Conservation (phyloP, 495 filamentous ascomycete genomes). For the Usnea hakonensis region DNA sequence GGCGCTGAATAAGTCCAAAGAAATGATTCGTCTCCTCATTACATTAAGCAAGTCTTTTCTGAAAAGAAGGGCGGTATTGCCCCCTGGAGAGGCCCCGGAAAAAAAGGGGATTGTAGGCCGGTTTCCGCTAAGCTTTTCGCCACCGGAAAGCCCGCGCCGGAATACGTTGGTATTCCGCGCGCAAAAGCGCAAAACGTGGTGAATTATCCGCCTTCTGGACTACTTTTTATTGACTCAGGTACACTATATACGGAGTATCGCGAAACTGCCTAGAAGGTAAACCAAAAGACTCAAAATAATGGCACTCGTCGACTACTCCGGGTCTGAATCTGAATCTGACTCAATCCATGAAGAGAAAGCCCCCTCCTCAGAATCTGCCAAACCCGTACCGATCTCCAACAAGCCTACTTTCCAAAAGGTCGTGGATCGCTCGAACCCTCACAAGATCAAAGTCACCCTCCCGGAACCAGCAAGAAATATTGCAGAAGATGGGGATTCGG, state of each 20-base stretch:
- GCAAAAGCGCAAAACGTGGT: neutral
- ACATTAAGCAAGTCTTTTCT: too few relatives aligned
- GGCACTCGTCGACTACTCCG: conserved; percentile 75
- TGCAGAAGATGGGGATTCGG: conserved; percentile 31
- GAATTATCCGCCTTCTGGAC: neutral
- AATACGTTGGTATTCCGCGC: too few relatives aligned
- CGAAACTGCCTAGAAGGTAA: neutral
- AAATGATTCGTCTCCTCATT: too few relatives aligned
- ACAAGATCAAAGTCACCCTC: conserved; percentile 75
- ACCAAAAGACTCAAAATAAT: conserved; percentile 34
- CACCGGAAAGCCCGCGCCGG: too few relatives aligned
- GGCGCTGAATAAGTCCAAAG: too few relatives aligned
- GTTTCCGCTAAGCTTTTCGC: too few relatives aligned
- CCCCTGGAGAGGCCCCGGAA: too few relatives aligned
- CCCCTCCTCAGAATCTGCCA: conserved; percentile 27
- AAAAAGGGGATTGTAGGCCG: too few relatives aligned
- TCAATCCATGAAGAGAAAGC: conserved; percentile 52
- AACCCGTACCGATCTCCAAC: conserved; percentile 28
- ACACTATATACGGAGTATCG: too few relatives aligned
- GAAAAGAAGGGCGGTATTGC: too few relatives aligned
- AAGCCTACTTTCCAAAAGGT: conserved; percentile 62
- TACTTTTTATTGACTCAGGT: too few relatives aligned
- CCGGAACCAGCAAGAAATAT: conserved; percentile 42
- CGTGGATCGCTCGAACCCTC: conserved; percentile 67
- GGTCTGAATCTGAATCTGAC: conserved; percentile 71